A percentile compares a stretch with the other conserved stretches of the same genome.
Evolutionary conservation across 148 eudicot genomes (phyloP).

Genomic region (Heliosperma pusillum): DNA sequence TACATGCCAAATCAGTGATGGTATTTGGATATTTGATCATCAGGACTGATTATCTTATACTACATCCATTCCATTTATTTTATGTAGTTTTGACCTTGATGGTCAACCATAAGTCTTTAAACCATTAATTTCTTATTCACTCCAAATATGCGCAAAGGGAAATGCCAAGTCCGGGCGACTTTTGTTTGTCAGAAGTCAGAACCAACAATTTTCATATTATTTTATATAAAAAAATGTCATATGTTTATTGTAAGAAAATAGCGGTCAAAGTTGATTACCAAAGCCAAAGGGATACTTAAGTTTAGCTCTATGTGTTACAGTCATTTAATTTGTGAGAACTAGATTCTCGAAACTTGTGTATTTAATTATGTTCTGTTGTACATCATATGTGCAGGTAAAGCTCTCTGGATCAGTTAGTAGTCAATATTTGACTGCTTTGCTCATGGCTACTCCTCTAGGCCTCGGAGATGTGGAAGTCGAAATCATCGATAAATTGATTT

Average conservation of each 20-base stretch:
- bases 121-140: no score
- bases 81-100: no score
- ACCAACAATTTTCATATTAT: no score
- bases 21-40: background rate
- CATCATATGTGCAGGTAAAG: slow-evolving; percentile 61
- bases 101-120: no score
- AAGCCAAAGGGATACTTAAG: background rate
- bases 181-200: no score
- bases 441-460: slow-evolving; percentile 94
- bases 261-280: no score
- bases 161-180: no score
- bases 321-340: background rate
- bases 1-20: background rate
- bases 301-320: background rate
- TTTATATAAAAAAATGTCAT: no score
- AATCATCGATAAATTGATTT: slow-evolving; percentile 86
- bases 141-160: no score
- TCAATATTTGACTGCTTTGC: slow-evolving; percentile 95
- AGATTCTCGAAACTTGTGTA: background rate
- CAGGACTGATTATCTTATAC: background rate
- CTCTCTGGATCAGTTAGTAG: slow-evolving; percentile 96
- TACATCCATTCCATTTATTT: no score
- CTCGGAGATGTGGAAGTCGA: slow-evolving; percentile 90
- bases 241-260: no score
- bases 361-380: slow-evolving; percentile 3